A percentile compares a stretch with the other conserved stretches of the same genome.
These are phyloP conservation scores for Cystoderma amianthinum DNA, from an alignment of 768 basidiomycete species.

Conservation along the genomic window DNA sequence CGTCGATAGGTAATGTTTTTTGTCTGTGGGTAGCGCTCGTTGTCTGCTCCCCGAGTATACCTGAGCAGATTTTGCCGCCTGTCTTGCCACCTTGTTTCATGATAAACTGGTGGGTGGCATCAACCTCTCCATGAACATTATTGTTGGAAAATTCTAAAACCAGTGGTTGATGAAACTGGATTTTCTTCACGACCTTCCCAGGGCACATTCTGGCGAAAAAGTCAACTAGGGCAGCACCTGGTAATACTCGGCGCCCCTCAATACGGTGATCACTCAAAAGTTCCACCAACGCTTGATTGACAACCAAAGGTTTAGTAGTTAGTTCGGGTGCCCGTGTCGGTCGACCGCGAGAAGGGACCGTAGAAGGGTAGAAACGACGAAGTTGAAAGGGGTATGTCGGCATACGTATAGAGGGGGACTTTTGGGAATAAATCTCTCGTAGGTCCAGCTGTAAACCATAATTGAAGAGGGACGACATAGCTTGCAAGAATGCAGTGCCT, in stretches of 20 bases:
- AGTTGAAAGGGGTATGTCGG: slow-evolving; percentile 31
- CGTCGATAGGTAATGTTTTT: background rate
- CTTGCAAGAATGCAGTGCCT: slow-evolving; percentile 18
- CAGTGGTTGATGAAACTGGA: slow-evolving; percentile 23
- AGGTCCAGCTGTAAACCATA: slow-evolving; percentile 19
- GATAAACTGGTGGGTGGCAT: slow-evolving; percentile 13
- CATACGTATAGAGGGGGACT: slow-evolving; percentile 17
- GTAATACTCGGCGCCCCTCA: slow-evolving; percentile 24
- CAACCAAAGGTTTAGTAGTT: slow-evolving; percentile 8
- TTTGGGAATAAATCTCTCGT: slow-evolving; percentile 13
- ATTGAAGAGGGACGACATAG: slow-evolving; percentile 19
- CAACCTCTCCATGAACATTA: slow-evolving; percentile 14
- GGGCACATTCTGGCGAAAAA: slow-evolving; percentile 15
- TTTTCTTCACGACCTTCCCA: slow-evolving; percentile 14
- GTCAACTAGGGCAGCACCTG: slow-evolving; percentile 24
- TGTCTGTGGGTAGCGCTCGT: too few species aligned
- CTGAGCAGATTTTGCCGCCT: slow-evolving; percentile 20
- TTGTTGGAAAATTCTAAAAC: slow-evolving; percentile 17
- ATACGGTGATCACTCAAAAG: slow-evolving; percentile 24
- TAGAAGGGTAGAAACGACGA: slow-evolving; percentile 21
- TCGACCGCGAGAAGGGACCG: slow-evolving; percentile 15
- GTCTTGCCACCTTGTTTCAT: slow-evolving; percentile 12
- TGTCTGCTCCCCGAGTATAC: slow-evolving; percentile 7
- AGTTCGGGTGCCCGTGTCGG: slow-evolving; percentile 3
- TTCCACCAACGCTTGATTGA: slow-evolving; percentile 17